Evolutionary conservation across 192 early-diverging fungal species (phyloP).

Genomic region (Coemansia aciculifera): DNA sequence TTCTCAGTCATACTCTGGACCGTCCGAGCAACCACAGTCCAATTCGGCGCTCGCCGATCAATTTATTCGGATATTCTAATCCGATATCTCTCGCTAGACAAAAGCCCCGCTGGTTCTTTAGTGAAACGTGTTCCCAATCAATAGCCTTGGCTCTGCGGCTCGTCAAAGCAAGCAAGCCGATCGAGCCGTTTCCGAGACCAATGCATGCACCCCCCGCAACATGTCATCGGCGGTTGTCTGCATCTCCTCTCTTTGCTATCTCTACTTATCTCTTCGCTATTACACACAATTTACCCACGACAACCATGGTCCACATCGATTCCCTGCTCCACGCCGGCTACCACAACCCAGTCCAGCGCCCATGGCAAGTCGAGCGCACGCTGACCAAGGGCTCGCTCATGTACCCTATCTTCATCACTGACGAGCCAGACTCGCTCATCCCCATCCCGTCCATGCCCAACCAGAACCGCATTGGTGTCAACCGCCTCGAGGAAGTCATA

Average conservation of each 20-base stretch:
- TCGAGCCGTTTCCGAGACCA: conserved; percentile 2
- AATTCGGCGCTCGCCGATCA: not conserved
- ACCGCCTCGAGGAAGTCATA: conserved; percentile 73
- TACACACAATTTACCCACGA: not conserved
- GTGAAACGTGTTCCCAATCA: not conserved
- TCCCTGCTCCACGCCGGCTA: conserved; percentile 87
- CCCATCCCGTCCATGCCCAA: conserved; percentile 83
- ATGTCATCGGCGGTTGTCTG: not conserved
- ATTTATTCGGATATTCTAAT: not conserved
- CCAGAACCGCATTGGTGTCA: conserved; percentile 81
- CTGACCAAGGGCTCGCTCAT: conserved; percentile 77
- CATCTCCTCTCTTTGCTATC: not conserved
- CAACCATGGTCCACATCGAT: conserved; percentile 53
- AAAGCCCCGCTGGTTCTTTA: not conserved
- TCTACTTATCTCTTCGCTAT: not conserved
- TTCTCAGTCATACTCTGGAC: not conserved
- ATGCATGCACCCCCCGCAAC: not conserved
- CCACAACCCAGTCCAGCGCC: conserved; percentile 75
- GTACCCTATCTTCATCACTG: conserved; percentile 94
- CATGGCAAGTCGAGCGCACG: conserved; percentile 76
- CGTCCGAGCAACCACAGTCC: not conserved
- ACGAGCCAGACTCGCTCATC: conserved; percentile 72
- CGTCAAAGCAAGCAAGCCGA: not conserved
- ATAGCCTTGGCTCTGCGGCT: not conserved
- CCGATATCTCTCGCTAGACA: not conserved